Base-by-base conservation (phyloP, 441 rosid species). In the Arabidopsis hybrid region DNA sequence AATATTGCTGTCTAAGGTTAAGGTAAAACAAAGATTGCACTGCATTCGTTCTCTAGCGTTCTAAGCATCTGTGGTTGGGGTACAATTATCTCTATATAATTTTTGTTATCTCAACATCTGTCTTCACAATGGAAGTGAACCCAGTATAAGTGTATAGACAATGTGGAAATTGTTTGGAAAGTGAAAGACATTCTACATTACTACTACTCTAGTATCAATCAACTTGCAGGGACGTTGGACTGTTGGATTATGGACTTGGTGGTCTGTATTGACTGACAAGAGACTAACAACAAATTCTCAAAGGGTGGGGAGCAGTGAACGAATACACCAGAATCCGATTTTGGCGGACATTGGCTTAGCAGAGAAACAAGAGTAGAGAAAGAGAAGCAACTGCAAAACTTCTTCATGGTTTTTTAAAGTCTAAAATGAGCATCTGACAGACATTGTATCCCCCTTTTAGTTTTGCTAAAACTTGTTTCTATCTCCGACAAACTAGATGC, bases 401-500 rank as follows among this genome's bases (percentile, higher is more conserved):
- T 11, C 16, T 26, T 13, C 21, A 55, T 65, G 50, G 13, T 2
- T 42, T 43, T 51, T 10, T 71, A 16, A 40, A 43, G 35, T 52
- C 60, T 45, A 17, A 32, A 62, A 62, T 7, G 39, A 59, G 39
- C 26, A 12, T 21, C 64, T 57, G 43, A 43, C 60, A 49, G 21
- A 10, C 68, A 71, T 71, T 26, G 60, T 60, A 35, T 29, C 39
- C 8, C 9, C 6, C 36, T 64, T 63, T 64, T 12, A 31, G 12
- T 50, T 26, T 50, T 73, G 72, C 72, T 65, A 65, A 58, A 58
- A 63, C 46, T 38, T 61, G 53, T 51, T 64, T 67, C 73, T 67
- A 74, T 13, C 40, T 67, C 47, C 69, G 14, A 42, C 64, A 75
- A 40, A 60, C 73, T 67, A 67, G 69, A 51, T 39, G 73, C 73